Conservation (phyloP, 345 rosid genomes). For the Schrenkiella parvula region DNA sequence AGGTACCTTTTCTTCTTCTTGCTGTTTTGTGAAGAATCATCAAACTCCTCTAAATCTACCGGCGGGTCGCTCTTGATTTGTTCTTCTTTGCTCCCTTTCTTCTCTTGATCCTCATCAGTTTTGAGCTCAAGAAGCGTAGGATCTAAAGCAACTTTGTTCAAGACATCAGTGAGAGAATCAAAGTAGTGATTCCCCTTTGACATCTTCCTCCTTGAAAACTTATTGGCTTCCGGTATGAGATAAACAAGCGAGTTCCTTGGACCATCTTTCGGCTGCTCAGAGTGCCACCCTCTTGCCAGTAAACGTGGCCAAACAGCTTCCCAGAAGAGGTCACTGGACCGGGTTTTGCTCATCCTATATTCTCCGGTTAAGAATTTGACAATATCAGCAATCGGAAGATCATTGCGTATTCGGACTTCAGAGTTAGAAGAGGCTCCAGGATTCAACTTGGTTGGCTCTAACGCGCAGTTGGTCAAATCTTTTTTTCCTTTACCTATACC, state of each 20-base stretch:
- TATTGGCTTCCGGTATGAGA: constrained; percentile 63
- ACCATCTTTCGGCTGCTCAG: constrained; percentile 63
- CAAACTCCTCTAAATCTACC: constrained; percentile 11
- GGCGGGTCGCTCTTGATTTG: constrained; percentile 30
- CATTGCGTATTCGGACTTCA: constrained; percentile 59
- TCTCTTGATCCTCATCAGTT: constrained; percentile 31
- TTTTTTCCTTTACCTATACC: constrained; percentile 37
- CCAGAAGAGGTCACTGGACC: constrained; percentile 83
- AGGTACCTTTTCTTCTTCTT: constrained; percentile 42
- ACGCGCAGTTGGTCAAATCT: constrained; percentile 37
- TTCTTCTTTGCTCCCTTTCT: constrained; percentile 33
- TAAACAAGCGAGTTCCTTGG: constrained; percentile 61
- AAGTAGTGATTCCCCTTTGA: constrained; percentile 75
- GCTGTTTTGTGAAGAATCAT: constrained; percentile 21
- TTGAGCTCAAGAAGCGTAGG: constrained; percentile 63
- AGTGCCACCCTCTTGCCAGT: constrained; percentile 89
- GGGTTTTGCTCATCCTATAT: constrained; percentile 70
- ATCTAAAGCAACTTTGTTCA: constrained; percentile 58
- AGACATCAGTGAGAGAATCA: constrained; percentile 68
- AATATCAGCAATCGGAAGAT: constrained; percentile 57
- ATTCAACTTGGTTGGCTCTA: constrained; percentile 53
- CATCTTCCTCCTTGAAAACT: constrained; percentile 68
- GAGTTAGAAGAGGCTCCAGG: constrained; percentile 39
- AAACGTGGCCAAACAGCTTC: constrained; percentile 97
- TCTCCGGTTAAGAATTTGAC: constrained; percentile 61